Percentiles rank a stretch among this genome's conserved stretches.
These are phyloP conservation scores for Ambrosia artemisiifolia DNA, from an alignment of 129 eudicot species.

Conservation along the genomic window DNA sequence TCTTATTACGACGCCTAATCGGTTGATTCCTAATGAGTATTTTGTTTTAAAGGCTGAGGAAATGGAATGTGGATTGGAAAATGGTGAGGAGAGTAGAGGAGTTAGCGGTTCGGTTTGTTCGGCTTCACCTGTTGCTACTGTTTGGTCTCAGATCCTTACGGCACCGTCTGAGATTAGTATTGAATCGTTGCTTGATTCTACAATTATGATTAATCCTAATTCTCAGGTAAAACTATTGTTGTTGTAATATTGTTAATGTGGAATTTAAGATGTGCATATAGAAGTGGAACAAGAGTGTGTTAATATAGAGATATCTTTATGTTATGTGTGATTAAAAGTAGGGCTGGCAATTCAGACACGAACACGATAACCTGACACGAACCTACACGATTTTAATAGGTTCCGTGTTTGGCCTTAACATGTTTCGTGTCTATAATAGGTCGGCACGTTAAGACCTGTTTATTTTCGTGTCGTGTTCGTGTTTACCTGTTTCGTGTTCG, in stretches of 20 bases:
- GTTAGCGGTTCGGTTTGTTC: constrained; percentile 32
- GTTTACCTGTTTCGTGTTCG: too few species aligned
- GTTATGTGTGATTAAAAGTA: constrained; percentile 1
- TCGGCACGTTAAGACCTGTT: too few species aligned
- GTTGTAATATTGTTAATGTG: background rate
- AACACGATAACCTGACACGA: too few species aligned
- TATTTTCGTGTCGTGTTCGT: too few species aligned
- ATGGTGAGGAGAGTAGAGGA: constrained; percentile 5
- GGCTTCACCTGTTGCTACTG: constrained; percentile 17
- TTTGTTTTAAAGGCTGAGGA: constrained; percentile 33
- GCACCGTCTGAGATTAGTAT: constrained; percentile 57
- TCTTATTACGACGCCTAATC: constrained; percentile 30
- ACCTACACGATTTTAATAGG: too few species aligned
- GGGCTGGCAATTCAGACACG: too few species aligned
- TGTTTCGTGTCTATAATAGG: too few species aligned
- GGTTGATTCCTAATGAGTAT: constrained; percentile 28
- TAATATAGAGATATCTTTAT: background rate
- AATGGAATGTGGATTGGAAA: constrained; percentile 5
- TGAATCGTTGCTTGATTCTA: constrained; percentile 53
- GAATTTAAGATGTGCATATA: background rate
- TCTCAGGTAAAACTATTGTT: constrained; percentile 38
- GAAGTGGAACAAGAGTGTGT: background rate
- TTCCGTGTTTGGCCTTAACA: too few species aligned
- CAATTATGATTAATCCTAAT: constrained; percentile 51
- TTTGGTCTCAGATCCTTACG: constrained; percentile 35